phyloP scores from a whole-genome alignment of 2,329 filamentous ascomycete genomes.

The Arthrobotrys megalospora region DNA sequence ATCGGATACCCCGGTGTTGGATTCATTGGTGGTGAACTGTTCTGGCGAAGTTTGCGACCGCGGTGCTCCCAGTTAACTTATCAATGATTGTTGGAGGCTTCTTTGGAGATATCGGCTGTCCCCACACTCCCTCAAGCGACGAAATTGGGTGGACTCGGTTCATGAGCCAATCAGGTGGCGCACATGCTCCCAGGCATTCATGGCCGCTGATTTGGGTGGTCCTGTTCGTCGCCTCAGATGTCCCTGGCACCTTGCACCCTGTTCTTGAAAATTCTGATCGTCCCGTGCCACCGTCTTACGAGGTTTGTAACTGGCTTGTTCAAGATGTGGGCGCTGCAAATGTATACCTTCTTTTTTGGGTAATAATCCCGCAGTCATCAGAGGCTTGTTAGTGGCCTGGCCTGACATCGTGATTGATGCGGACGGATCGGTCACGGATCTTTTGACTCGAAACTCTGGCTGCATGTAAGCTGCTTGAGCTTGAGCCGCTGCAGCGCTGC shows the following conservation, averaged over 20 bases:
- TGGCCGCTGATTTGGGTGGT: slow-evolving; percentile 12
- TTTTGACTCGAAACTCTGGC: not conserved
- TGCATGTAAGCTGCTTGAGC: slow-evolving; percentile 17
- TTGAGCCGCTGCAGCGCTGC: slow-evolving; percentile 3
- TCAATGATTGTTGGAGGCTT: slow-evolving; percentile 4
- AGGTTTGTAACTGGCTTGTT: slow-evolving; percentile 1
- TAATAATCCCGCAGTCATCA: slow-evolving; percentile 27
- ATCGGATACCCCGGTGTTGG: not conserved
- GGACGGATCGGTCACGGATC: slow-evolving; percentile 15
- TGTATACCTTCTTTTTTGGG: slow-evolving; percentile 31
- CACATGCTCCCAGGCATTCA: slow-evolving; percentile 1
- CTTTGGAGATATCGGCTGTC: not conserved
- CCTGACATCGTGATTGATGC: slow-evolving; percentile 10
- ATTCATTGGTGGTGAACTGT: slow-evolving; percentile 35
- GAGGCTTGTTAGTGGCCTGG: slow-evolving; percentile 2
- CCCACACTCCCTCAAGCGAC: slow-evolving; percentile 5
- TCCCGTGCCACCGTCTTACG: slow-evolving; percentile 22
- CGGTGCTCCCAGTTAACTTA: not conserved
- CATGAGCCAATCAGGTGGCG: slow-evolving; percentile 45
- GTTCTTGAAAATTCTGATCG: slow-evolving; percentile 24
- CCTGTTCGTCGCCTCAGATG: slow-evolving; percentile 19
- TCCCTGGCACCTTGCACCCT: slow-evolving; percentile 27
- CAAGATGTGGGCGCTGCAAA: not conserved
- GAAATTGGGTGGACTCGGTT: slow-evolving; percentile 43
- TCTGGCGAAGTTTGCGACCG: not conserved